A percentile compares a stretch with the other conserved stretches of the same genome.
Conservation (phyloP, 2,329 filamentous ascomycete species). For the Sporothrix luriei region DNA sequence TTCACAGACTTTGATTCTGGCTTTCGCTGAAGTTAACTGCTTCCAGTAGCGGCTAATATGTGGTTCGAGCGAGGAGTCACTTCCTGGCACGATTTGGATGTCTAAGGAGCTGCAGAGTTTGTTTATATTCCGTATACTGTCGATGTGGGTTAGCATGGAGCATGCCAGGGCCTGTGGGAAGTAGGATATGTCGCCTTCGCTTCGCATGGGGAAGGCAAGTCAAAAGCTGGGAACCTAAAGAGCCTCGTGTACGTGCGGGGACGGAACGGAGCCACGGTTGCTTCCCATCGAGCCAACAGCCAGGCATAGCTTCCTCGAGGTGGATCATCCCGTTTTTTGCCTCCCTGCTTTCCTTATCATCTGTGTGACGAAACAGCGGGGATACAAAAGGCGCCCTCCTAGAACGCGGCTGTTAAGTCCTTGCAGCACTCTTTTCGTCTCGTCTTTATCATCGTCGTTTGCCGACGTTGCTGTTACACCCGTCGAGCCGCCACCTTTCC, state of each 20-base stretch:
- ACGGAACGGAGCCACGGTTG: background rate
- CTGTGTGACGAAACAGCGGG: constrained; percentile 20
- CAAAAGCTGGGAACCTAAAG: background rate
- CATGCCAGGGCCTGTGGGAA: background rate
- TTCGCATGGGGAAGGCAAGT: background rate
- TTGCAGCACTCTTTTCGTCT: background rate
- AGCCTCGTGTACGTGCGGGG: background rate
- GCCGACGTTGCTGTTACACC: background rate
- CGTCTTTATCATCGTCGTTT: background rate
- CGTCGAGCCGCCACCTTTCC: background rate
- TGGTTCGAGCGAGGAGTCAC: background rate
- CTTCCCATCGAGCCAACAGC: background rate
- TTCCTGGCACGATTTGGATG: background rate
- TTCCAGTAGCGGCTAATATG: constrained; percentile 10
- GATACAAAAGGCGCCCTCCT: background rate
- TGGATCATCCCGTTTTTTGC: constrained; percentile 21
- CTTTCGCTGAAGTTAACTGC: constrained; percentile 7
- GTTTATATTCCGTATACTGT: background rate
- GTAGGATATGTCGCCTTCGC: background rate
- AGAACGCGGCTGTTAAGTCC: constrained; percentile 10
- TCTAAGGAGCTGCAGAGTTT: background rate
- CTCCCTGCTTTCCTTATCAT: constrained; percentile 11
- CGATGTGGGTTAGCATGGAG: background rate
- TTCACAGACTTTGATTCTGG: background rate
- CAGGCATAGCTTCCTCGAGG: background rate